A percentile compares a stretch with the other conserved stretches of the same genome.
phyloP scores from a whole-genome alignment of 2,329 filamentous ascomycete species.

The Thielaviopsis euricoi region DNA sequence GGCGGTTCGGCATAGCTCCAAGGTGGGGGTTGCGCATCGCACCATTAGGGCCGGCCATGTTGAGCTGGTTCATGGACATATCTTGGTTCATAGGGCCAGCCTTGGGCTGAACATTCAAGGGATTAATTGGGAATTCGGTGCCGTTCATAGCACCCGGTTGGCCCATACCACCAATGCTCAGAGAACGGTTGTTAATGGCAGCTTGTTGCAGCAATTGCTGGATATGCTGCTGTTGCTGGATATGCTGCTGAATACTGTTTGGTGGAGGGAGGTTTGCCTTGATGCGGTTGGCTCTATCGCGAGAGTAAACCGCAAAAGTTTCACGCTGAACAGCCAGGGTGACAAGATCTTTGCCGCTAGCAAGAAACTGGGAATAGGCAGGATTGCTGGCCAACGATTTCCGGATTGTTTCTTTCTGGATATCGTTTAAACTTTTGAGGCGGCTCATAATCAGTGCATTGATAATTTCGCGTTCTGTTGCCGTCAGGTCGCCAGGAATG shows the following conservation, averaged over 20 bases:
- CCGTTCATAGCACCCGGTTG: slow-evolving; percentile 36
- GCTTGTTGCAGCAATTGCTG: slow-evolving; percentile 24
- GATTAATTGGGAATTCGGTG: slow-evolving; percentile 12
- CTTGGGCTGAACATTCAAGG: neutral
- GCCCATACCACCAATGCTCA: slow-evolving; percentile 25
- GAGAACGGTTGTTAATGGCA: slow-evolving; percentile 19
- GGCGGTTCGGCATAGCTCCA: neutral
- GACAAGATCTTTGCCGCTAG: neutral
- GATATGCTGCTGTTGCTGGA: slow-evolving; percentile 23
- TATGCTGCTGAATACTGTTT: slow-evolving; percentile 11
- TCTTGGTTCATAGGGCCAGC: neutral
- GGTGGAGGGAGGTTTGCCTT: too few relatives aligned
- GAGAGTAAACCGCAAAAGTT: neutral
- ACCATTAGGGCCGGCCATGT: neutral
- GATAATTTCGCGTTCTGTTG: neutral
- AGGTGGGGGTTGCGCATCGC: slow-evolving; percentile 1
- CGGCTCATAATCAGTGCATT: neutral
- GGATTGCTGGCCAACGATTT: neutral
- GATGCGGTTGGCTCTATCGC: neutral
- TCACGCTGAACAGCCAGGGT: neutral
- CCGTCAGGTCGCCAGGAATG: neutral
- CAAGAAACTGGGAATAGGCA: neutral
- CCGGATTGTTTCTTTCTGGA: slow-evolving; percentile 2
- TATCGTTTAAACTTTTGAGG: neutral
- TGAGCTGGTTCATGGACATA: neutral